phyloP scores from a whole-genome alignment of 371 early-diverging fungal genomes.

The Mucor mucedo region DNA sequence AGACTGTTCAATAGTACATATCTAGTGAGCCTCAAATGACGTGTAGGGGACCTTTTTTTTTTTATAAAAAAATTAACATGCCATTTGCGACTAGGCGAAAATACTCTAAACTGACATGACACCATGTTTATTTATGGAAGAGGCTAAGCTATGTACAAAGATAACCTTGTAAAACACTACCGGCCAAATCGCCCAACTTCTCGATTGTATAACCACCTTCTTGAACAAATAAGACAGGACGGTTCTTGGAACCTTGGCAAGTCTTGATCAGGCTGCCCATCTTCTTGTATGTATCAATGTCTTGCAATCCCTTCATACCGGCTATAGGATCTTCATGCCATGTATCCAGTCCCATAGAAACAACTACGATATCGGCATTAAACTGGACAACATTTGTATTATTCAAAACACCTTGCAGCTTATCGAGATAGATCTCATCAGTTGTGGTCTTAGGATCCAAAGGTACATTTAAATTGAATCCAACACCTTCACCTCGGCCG shows the following conservation, averaged over 20 bases:
- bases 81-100: too few species aligned
- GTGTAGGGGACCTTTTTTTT: too few species aligned
- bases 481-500: constrained; percentile 60
- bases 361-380: constrained; percentile 55
- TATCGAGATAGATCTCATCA: constrained; percentile 52
- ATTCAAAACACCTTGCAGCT: constrained; percentile 34
- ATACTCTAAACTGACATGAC: too few species aligned
- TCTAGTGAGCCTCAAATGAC: too few species aligned
- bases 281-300: constrained; percentile 49
- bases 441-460: constrained; percentile 51
- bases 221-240: constrained; percentile 72
- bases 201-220: constrained; percentile 75
- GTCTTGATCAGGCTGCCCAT: constrained; percentile 57
- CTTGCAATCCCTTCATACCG: constrained; percentile 51
- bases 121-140: too few species aligned
- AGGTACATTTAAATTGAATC: constrained; percentile 77
- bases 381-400: constrained; percentile 38
- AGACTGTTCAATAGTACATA: too few species aligned
- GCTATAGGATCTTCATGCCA: constrained; percentile 73
- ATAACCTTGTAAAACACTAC: constrained; percentile 62
- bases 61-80: too few species aligned
- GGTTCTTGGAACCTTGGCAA: constrained; percentile 26
- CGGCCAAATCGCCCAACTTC: constrained; percentile 63
- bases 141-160: background rate
- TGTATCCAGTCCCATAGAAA: constrained; percentile 65